Evolutionary conservation across 2,329 filamentous ascomycete species (phyloP), one percentile per base, ranked within the genome.

Genomic region (Rhinocladiella mackenziei): DNA sequence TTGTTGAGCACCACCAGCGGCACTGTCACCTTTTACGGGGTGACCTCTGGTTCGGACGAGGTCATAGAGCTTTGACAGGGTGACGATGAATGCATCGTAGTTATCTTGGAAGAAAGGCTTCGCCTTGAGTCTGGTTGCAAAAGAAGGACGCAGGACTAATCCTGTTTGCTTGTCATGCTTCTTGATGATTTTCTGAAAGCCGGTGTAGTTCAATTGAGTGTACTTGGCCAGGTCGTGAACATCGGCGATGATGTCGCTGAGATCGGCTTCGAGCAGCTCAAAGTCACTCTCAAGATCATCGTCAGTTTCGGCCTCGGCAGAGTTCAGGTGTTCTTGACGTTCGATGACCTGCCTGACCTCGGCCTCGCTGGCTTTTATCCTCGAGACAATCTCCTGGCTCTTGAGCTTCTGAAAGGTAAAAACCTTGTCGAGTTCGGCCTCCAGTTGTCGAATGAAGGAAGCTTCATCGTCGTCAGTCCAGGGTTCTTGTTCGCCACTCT

Each of bases 111-210:
- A 98, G 69, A 98, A 98, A 0, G 92, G 91, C 65, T 95, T 96
- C 33, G 89, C 87, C 69, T 94, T 94, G 61, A 98, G 79, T 46
- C 91, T 82, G 30, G 89, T 84, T 46, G 94, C 91, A 66, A 98
- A 98, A n/a, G 94, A 88, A 22, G 92, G 92, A 59, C 86, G 89
- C 23, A 98, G 79, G 61, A 92, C 82, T 89, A 91, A 95, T 49
- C 81, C 77, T 0, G 92, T 98, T 74, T 86, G 76, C 87, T 98
- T 98, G 85, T 96, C 92, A 66, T 98, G 92, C 75, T 98, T 98
- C 76, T 98, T 98, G 68, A 98, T 95, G 54, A 98, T 98, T 75
- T 98, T 98, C 73, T 96, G 94, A 65, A 98, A 98, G 4, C 92
- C 92, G 0, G 91, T 97, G 64, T 98, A 98, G 70, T 98, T 98